Conservation (phyloP, 1,284 basidiomycete genomes). For the Golubevia pallescens region DNA sequence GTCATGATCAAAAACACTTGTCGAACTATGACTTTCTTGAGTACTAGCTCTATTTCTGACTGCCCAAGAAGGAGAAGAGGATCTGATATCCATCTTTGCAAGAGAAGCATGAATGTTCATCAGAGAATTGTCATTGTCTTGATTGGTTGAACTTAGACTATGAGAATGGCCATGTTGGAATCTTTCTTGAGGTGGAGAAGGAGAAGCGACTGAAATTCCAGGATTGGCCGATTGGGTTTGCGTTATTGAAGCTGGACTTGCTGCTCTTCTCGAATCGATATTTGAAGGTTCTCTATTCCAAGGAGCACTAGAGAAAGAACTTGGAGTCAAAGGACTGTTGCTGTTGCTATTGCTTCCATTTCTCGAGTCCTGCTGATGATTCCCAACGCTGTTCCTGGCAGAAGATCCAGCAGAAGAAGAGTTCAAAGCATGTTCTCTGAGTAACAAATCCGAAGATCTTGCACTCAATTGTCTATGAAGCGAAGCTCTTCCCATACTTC, state of each 20-base stretch:
- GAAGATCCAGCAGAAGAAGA: too few species aligned
- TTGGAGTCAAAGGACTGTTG: neutral
- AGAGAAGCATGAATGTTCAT: slow-evolving; percentile 17
- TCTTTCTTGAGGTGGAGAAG: slow-evolving; percentile 17
- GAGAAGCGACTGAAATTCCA: slow-evolving; percentile 28
- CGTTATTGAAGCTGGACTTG: slow-evolving; percentile 5
- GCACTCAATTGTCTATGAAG: too few species aligned
- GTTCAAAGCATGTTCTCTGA: too few species aligned
- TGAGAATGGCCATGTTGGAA: slow-evolving; percentile 6
- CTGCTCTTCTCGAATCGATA: slow-evolving; percentile 1
- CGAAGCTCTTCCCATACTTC: too few species aligned
- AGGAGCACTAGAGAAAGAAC: neutral
- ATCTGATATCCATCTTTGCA: slow-evolving; percentile 20
- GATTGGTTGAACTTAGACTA: slow-evolving; percentile 11
- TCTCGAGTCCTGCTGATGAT: neutral
- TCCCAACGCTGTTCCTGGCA: too few species aligned
- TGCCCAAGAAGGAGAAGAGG: too few species aligned
- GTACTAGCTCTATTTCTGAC: neutral
- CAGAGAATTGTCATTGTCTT: slow-evolving; percentile 15
- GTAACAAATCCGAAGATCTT: too few species aligned
- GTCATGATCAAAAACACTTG: too few species aligned
- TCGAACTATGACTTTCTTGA: too few species aligned
- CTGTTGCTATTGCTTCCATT: neutral
- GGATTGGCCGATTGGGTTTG: slow-evolving; percentile 19
- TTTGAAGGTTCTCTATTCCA: slow-evolving; percentile 4